Evolutionary conservation across 2,329 filamentous ascomycete genomes (phyloP).

Genomic region (Emydomyces testavorans): DNA sequence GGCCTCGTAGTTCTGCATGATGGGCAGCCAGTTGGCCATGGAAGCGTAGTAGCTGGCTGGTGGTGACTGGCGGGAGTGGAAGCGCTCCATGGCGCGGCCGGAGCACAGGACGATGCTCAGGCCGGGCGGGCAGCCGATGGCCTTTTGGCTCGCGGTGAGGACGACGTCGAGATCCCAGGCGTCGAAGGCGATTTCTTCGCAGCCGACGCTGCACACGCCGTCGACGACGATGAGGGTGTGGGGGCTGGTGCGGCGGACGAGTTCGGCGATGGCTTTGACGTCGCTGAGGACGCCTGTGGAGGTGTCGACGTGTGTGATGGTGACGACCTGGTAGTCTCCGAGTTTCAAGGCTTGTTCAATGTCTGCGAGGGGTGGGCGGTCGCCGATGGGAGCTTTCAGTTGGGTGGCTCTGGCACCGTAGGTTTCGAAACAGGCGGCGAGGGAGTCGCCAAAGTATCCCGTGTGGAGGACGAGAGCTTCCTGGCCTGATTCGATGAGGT

Average conservation of each 20-base stretch:
- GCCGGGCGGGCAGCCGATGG: conserved; percentile 87
- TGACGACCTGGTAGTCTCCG: conserved; percentile 89
- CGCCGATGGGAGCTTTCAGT: conserved; percentile 77
- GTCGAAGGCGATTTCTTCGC: conserved; percentile 92
- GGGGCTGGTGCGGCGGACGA: conserved; percentile 76
- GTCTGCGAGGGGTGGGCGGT: conserved; percentile 72
- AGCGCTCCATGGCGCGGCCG: conserved; percentile 67
- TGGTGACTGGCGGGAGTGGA: conserved; percentile 68
- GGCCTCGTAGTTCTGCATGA: conserved; percentile 98
- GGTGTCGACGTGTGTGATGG: conserved; percentile 93
- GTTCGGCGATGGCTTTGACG: conserved; percentile 67
- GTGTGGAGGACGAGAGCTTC: conserved; percentile 87
- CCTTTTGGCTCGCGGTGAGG: conserved; percentile 91
- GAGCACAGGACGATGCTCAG: conserved; percentile 92
- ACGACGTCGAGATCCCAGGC: conserved; percentile 89
- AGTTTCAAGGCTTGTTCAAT: conserved; percentile 79
- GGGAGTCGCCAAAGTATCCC: conserved; percentile 93
- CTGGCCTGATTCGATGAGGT: conserved; percentile 79
- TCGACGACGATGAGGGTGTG: conserved; percentile 88
- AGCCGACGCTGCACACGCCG: conserved; percentile 92
- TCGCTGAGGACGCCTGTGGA: conserved; percentile 93
- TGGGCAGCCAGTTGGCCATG: conserved; percentile 94
- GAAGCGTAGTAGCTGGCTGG: conserved; percentile 88
- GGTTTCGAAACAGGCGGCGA: conserved; percentile 79
- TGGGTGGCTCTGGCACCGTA: conserved; percentile 88